These are phyloP conservation scores for Lactarius pseudohatsudake DNA, from an alignment of 768 basidiomycete genomes.

Conservation along the genomic window DNA sequence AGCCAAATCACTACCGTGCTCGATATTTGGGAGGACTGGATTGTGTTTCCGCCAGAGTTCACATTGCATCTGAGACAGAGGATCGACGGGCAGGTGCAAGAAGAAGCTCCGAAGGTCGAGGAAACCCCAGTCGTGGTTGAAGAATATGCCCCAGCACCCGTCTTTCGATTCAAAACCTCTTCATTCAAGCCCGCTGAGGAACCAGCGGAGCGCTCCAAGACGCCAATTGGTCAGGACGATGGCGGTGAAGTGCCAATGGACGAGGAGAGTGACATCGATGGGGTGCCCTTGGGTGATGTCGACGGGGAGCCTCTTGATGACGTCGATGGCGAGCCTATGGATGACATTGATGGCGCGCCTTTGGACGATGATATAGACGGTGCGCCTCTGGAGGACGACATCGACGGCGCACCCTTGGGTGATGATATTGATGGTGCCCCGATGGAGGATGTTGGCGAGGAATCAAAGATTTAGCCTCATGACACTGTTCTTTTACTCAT, in stretches of 20 bases:
- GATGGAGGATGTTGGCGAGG: conserved; percentile 41
- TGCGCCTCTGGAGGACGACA: conserved; percentile 29
- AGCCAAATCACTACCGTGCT: conserved; percentile 86
- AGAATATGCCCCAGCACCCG: conserved; percentile 35
- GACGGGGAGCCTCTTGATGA: conserved; percentile 43
- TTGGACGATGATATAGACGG: conserved; percentile 38
- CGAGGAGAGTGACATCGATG: conserved; percentile 51
- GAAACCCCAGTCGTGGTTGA: conserved; percentile 31
- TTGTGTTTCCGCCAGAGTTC: conserved; percentile 89
- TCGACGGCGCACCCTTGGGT: conserved; percentile 25
- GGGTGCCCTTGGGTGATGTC: conserved; percentile 48
- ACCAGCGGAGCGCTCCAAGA: conserved; percentile 32
- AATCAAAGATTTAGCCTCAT: conserved; percentile 30
- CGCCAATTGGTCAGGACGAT: conserved; percentile 34
- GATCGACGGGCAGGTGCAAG: conserved; percentile 60
- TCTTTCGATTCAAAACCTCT: conserved; percentile 73
- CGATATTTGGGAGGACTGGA: conserved; percentile 99
- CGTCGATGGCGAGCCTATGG: conserved; percentile 38
- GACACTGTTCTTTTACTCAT: not conserved
- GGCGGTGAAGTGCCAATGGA: conserved; percentile 46
- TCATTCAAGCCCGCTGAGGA: conserved; percentile 71
- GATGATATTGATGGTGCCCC: conserved; percentile 38
- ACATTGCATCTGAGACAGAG: conserved; percentile 69
- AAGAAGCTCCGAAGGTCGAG: conserved; percentile 30
- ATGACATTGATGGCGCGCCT: conserved; percentile 41